Percentiles rank a stretch among this genome's conserved stretches.
Conservation (phyloP, 495 filamentous ascomycete species). For the Hypoxylon trugodes region DNA sequence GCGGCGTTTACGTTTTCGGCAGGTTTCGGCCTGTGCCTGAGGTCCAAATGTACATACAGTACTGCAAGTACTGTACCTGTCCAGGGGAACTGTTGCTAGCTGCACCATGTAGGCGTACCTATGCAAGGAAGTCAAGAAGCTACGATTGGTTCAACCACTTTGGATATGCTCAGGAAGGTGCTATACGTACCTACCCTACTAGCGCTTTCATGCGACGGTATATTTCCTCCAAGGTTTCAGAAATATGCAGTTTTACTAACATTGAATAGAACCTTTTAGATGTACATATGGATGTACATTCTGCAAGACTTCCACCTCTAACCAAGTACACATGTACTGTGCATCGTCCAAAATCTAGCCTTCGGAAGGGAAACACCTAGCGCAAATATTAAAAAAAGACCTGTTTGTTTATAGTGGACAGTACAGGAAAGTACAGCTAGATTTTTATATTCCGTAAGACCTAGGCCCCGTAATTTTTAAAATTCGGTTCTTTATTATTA, state of each 20-base stretch:
- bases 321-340: too few relatives aligned
- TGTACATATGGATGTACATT: too few relatives aligned
- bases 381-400: neutral
- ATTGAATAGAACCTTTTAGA: neutral
- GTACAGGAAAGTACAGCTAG: too few relatives aligned
- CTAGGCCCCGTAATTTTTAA: neutral
- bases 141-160: too few relatives aligned
- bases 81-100: constrained; percentile 21
- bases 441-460: too few relatives aligned
- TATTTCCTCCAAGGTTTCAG: neutral
- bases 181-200: neutral
- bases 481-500: neutral
- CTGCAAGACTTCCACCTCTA: too few relatives aligned
- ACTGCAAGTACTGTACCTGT: neutral
- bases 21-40: constrained; percentile 37
- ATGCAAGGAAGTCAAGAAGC: constrained; percentile 33
- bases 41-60: constrained; percentile 17
- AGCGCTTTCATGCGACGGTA: constrained; percentile 5
- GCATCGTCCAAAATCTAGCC: too few relatives aligned
- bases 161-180: neutral
- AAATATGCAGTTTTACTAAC: neutral
- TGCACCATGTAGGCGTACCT: constrained; percentile 5
- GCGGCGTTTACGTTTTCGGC: constrained; percentile 25
- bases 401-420: too few relatives aligned
- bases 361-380: too few relatives aligned